These are phyloP conservation scores for Prinsepia uniflora DNA, from an alignment of 306 rosid genomes.

Conservation along the genomic window DNA sequence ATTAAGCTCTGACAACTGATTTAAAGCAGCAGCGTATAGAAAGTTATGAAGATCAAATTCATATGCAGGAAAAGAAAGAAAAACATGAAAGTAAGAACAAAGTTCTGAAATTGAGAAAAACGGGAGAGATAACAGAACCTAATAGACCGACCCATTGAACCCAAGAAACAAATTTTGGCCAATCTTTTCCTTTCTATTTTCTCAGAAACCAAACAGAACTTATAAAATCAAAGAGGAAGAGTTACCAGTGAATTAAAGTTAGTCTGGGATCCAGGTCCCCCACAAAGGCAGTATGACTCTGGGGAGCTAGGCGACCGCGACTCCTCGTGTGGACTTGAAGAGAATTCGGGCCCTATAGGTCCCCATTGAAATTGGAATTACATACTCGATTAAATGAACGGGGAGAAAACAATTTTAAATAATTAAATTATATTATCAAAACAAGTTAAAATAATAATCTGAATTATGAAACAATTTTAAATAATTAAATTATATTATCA, in stretches of 20 bases:
- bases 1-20: neutral
- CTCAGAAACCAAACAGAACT: neutral
- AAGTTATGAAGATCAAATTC: too few species aligned
- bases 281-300: neutral
- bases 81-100: neutral
- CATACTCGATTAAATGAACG: neutral
- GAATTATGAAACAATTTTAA: too few species aligned
- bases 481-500: too few species aligned
- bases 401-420: too few species aligned
- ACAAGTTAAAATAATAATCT: too few species aligned
- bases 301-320: neutral
- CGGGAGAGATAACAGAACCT: neutral
- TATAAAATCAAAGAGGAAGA: neutral
- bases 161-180: constrained; percentile 4
- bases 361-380: neutral
- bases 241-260: neutral
- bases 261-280: neutral
- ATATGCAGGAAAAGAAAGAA: neutral
- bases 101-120: neutral
- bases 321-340: neutral
- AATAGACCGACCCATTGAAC: neutral
- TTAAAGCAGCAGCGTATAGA: neutral
- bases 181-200: neutral
- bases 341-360: neutral
- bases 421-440: too few species aligned